Evolutionary conservation across 352 stramenopile genomes (phyloP).

Genomic region (Phytopythium boreale): DNA sequence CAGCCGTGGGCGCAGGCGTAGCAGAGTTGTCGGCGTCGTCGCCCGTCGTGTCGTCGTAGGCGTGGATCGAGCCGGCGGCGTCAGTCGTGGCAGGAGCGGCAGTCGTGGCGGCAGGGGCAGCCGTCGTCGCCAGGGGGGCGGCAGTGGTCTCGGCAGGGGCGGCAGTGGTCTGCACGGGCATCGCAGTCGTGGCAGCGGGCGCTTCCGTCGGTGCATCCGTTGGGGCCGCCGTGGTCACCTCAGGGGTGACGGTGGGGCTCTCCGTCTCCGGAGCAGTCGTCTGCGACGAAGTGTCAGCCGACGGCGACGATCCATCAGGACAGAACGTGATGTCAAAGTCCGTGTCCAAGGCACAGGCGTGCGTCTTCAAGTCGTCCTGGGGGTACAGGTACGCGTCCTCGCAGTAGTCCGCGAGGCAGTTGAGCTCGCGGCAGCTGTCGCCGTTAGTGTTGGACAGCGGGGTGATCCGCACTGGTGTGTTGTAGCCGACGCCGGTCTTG

Average conservation of each 20-base stretch:
- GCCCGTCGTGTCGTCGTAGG: slow-evolving; percentile 9
- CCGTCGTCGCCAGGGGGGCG: slow-evolving; percentile 15
- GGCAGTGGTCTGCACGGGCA: neutral
- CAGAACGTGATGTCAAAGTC: slow-evolving; percentile 74
- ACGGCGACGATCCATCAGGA: slow-evolving; percentile 25
- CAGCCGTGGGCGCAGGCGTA: neutral
- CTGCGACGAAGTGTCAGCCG: slow-evolving; percentile 13
- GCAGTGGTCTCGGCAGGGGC: slow-evolving; percentile 16
- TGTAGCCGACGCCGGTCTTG: slow-evolving; percentile 54
- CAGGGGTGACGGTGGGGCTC: neutral
- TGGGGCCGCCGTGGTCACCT: slow-evolving; percentile 6
- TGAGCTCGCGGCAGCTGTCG: slow-evolving; percentile 54
- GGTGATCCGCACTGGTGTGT: slow-evolving; percentile 57
- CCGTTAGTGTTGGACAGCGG: slow-evolving; percentile 56
- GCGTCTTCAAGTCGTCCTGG: slow-evolving; percentile 70
- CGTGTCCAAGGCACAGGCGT: slow-evolving; percentile 55
- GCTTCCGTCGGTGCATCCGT: slow-evolving; percentile 1
- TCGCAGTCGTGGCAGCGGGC: slow-evolving; percentile 4
- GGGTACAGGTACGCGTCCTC: slow-evolving; percentile 68
- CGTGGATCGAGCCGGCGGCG: slow-evolving; percentile 9
- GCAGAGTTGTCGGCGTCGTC: slow-evolving; percentile 8
- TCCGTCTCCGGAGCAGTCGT: slow-evolving; percentile 13
- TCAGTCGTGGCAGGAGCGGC: slow-evolving; percentile 14
- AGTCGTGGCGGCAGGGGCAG: slow-evolving; percentile 18
- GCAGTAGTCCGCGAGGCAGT: slow-evolving; percentile 52